A percentile compares a stretch with the other conserved stretches of the same genome.
Evolutionary conservation across 2,329 filamentous ascomycete genomes (phyloP).

Genomic region (Apiospora koreana): DNA sequence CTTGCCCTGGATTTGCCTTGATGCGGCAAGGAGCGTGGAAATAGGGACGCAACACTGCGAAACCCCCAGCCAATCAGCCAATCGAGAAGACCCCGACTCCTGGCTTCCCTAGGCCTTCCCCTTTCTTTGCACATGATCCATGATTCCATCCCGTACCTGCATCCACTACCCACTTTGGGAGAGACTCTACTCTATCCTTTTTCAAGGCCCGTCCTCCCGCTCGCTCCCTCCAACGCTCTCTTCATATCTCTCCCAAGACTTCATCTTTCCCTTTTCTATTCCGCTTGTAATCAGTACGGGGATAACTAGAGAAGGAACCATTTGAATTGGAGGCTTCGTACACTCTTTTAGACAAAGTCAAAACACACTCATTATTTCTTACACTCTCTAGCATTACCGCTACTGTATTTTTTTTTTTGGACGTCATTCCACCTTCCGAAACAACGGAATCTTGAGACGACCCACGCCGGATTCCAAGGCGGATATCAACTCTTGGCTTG

Average conservation of each 20-base stretch:
- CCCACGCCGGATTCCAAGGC: conserved; percentile 6
- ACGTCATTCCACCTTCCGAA: conserved; percentile 13
- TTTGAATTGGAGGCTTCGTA: conserved; percentile 2
- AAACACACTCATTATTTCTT: conserved; percentile 6
- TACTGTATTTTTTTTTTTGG: not conserved
- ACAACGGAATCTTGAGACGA: not conserved
- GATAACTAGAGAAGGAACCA: not conserved
- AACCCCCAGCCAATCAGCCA: not conserved
- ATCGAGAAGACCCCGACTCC: not conserved
- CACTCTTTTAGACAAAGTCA: not conserved
- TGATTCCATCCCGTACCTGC: not conserved
- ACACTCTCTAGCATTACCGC: not conserved
- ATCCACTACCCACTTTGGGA: not conserved
- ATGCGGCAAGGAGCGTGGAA: not conserved
- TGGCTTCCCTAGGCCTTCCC: not conserved
- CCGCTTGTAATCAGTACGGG: not conserved
- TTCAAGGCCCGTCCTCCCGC: not conserved
- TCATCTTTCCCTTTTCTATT: conserved; percentile 1
- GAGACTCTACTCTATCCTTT: not conserved
- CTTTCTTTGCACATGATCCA: not conserved
- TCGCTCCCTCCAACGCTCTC: not conserved
- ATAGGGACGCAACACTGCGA: too few relatives aligned
- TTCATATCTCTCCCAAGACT: conserved; percentile 4
- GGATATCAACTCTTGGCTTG: not conserved
- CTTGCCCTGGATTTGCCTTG: not conserved